Percentiles rank a stretch among this genome's conserved stretches.
phyloP scores from a whole-genome alignment of 345 rosid species.

The Gossypium sturtianum region DNA sequence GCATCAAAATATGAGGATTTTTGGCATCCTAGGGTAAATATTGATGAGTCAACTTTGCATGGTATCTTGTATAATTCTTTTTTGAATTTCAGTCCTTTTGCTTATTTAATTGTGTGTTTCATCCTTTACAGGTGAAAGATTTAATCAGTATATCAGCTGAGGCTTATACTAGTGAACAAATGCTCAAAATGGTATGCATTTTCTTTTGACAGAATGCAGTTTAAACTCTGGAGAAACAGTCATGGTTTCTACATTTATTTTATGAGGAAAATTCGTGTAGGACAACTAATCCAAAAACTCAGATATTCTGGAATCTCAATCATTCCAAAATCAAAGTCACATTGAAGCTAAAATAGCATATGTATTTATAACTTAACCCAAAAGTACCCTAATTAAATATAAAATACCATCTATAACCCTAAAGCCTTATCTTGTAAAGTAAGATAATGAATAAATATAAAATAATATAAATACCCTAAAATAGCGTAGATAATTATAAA shows the following conservation, averaged over 20 bases:
- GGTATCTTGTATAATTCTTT: not conserved
- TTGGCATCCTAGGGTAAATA: slow-evolving; percentile 90
- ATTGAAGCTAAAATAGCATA: not conserved
- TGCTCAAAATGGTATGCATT: slow-evolving; percentile 61
- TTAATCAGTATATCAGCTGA: slow-evolving; percentile 84
- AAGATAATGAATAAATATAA: not conserved
- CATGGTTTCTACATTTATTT: not conserved
- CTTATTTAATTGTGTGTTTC: slow-evolving; percentile 3
- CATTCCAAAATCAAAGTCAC: not conserved
- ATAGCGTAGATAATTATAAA: too few relatives aligned
- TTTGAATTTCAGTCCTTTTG: not conserved
- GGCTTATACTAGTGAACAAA: slow-evolving; percentile 65
- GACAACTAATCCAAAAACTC: not conserved
- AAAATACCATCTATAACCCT: not conserved
- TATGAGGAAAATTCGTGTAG: not conserved
- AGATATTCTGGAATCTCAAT: not conserved
- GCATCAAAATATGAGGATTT: slow-evolving; percentile 97
- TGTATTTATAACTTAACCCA: not conserved
- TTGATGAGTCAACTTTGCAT: not conserved
- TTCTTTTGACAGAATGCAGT: not conserved
- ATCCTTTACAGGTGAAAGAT: slow-evolving; percentile 64
- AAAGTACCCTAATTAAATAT: not conserved
- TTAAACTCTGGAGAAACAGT: not conserved
- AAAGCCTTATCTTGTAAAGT: not conserved
- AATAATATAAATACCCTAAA: not conserved